Percentiles rank a stretch among this genome's conserved stretches.
These are phyloP conservation scores for Nothophaeocryptopus gaeumannii DNA, from an alignment of 2,329 filamentous ascomycete genomes.

Conservation along the genomic window DNA sequence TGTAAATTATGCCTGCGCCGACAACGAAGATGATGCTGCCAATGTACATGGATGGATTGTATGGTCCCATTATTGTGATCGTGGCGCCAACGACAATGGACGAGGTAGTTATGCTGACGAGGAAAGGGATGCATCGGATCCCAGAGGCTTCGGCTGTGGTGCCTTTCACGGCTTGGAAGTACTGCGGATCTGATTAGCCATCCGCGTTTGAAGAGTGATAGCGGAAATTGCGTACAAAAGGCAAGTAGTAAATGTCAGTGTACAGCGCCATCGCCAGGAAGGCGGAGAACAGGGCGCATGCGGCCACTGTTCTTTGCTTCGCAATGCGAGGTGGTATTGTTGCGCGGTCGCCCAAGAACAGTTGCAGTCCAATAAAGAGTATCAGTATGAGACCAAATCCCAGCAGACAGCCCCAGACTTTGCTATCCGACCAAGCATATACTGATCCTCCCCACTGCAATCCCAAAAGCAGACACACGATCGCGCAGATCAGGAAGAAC, in stretches of 20 bases:
- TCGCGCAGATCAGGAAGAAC: constrained; percentile 39
- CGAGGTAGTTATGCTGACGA: constrained; percentile 15
- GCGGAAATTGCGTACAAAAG: constrained; percentile 19
- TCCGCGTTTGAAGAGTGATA: too few species aligned
- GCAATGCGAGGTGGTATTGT: constrained; percentile 28
- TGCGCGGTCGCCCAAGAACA: constrained; percentile 22
- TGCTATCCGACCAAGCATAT: constrained; percentile 34
- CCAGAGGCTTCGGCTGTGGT: constrained; percentile 25
- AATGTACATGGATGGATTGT: constrained; percentile 23
- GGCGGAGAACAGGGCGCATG: constrained; percentile 35
- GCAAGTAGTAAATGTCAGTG: constrained; percentile 33
- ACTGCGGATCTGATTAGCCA: too few species aligned
- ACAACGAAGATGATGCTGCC: constrained; percentile 22
- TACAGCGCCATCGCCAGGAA: constrained; percentile 40
- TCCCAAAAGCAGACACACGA: constrained; percentile 43
- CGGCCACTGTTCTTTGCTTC: constrained; percentile 33
- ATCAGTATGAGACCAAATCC: constrained; percentile 39
- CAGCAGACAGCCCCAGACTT: constrained; percentile 26
- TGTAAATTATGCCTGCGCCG: constrained; percentile 27
- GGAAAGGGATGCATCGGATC: constrained; percentile 23
- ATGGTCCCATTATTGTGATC: constrained; percentile 25
- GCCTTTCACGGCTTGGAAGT: constrained; percentile 32
- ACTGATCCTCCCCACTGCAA: constrained; percentile 47
- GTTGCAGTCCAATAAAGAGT: constrained; percentile 35
- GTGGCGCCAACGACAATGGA: constrained; percentile 24